phyloP scores from a whole-genome alignment of 225 moss, liverwort and hornwort species.

The Polytrichum commune region DNA sequence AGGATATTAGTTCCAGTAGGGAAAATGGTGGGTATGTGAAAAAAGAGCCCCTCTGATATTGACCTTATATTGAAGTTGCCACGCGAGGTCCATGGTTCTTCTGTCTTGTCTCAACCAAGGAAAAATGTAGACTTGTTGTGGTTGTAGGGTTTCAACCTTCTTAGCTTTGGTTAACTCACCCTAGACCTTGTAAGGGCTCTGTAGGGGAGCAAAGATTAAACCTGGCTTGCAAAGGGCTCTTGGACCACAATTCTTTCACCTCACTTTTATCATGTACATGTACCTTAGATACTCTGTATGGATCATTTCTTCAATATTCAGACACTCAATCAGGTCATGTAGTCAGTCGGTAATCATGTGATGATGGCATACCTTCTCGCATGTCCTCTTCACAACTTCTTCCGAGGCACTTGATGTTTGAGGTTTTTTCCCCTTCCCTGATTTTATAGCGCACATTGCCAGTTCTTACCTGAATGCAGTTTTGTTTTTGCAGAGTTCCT shows the following conservation, averaged over 20 bases:
- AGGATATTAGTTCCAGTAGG: conserved; percentile 6
- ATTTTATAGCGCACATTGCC: no score
- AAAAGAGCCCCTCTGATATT: conserved; percentile 2
- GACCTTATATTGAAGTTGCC: conserved; percentile 9
- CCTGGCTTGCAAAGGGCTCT: background rate
- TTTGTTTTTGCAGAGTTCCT: no score
- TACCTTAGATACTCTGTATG: conserved; percentile 13
- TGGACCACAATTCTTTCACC: conserved; percentile 1
- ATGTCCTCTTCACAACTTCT: no score
- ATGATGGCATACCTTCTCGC: no score
- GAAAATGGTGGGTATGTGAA: background rate
- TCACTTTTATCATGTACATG: conserved; percentile 2
- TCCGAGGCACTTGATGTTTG: no score
- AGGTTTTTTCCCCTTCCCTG: no score
- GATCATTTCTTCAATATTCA: conserved; percentile 3
- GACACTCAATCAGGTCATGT: no score
- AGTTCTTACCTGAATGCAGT: no score
- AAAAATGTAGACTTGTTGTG: background rate
- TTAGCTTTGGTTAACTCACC: background rate
- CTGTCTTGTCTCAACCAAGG: background rate
- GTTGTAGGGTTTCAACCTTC: background rate
- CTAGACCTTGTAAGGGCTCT: conserved; percentile 1
- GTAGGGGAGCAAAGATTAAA: background rate
- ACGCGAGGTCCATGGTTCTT: background rate
- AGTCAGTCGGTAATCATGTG: no score